Base-by-base conservation (phyloP, 2,329 filamentous ascomycete genomes). In the Byssochlamys sp. region DNA sequence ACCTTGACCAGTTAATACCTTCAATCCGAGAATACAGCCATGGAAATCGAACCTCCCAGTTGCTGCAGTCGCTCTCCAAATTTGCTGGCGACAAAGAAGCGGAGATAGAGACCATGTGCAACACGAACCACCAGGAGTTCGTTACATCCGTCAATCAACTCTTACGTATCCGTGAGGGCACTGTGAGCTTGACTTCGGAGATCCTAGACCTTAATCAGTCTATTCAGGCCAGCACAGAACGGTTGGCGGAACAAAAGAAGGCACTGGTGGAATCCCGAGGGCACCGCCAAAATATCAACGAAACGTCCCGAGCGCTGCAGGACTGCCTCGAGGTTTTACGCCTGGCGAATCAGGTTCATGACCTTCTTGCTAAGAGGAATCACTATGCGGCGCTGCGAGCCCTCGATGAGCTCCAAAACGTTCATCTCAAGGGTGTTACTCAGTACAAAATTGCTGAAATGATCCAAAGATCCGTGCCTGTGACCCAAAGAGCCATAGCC, bases 51-150 rank as follows among this genome's bases (percentile, higher is more conserved):
- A 87, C 86, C 5, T 80, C 80, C 45, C 84, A 86, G 58, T 81
- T 99, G 48, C 84, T 91, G 53, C 87, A 91, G 65, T 88, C 88
- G 60, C 80, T 95, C 57, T 84, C 86, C 52, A 85, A 86, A 64
- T 95, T 96, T 72, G 89, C 91, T 33, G 86, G 87, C 64, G 89
- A 94, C 52, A 87, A 91, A 60, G 94, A 99, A 72, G 76, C 83
- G 12, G 91, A 97, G 66, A 97, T 99, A 63, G 94, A 99, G 75
- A 84, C 84, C 25, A 95, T 97, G 66, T 96, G 94, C 66, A 86
- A 96, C 67, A 92, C 89, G 10, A 96, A 96, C 67, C 94, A 99
- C 68, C 92, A 97, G 69, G 94, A 96, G 68, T 99, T 99, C 69
- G 87, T 97, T 33, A 85, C 84, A 62, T 96, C 92, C 0, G 91